Conservation (phyloP, 1,139 yeast species). For the Lodderomyces orthopsilosis region DNA sequence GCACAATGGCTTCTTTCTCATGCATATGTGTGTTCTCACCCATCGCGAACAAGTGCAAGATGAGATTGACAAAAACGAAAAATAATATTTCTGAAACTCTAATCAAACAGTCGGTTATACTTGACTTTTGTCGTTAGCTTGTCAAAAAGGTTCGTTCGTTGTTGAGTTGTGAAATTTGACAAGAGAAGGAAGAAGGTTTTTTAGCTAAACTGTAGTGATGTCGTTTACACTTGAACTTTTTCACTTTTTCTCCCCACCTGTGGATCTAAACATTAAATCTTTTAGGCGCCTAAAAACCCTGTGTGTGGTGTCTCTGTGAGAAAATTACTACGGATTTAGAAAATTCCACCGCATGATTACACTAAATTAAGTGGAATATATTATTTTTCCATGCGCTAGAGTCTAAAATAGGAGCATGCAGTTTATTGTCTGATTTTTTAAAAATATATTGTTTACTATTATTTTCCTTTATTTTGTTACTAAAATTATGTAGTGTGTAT, state of each 20-base stretch:
- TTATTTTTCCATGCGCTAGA: background rate
- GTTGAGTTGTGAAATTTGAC: no score
- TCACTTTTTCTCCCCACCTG: background rate
- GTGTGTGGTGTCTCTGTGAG: background rate
- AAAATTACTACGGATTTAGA: background rate
- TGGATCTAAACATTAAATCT: background rate
- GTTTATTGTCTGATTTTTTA: conserved; percentile 1
- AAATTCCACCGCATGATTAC: conserved; percentile 1
- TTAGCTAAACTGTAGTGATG: background rate
- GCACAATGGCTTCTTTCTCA: background rate
- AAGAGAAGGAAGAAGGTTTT: no score
- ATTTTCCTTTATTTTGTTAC: background rate
- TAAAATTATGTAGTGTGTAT: background rate
- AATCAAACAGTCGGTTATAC: background rate
- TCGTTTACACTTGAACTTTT: background rate
- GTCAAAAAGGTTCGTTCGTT: no score
- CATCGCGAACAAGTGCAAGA: no score
- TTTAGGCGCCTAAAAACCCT: no score
- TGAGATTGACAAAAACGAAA: no score
- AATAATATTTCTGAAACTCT: background rate
- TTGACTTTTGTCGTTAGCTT: background rate
- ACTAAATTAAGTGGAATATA: background rate
- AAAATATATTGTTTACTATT: no score
- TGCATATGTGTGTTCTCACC: no score
- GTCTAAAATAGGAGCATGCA: background rate